A percentile compares a stretch with the other conserved stretches of the same genome.
Evolutionary conservation across 176 grass and related monocot species (phyloP).

Genomic region (Carex kokanica): DNA sequence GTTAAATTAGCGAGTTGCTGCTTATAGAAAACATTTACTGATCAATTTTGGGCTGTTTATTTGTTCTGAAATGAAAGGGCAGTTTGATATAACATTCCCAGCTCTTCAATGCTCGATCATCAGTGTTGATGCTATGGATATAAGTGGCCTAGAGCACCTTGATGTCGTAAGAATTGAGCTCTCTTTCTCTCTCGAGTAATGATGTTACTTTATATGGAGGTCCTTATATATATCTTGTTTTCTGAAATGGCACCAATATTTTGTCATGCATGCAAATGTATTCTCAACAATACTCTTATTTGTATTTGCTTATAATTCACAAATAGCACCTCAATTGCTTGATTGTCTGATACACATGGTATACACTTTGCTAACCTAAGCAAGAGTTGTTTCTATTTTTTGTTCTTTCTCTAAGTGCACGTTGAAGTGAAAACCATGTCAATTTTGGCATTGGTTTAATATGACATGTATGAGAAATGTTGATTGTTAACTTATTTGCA

Average conservation of each 20-base stretch:
- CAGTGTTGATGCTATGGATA: constrained; percentile 93
- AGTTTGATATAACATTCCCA: constrained; percentile 96
- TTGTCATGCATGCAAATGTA: neutral
- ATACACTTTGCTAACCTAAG: neutral
- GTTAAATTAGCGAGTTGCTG: neutral
- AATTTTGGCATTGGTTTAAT: neutral
- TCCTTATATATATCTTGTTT: constrained; percentile 4
- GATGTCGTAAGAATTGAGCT: constrained; percentile 59
- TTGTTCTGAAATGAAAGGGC: constrained; percentile 39
- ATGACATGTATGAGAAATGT: neutral
- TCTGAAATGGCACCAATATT: neutral
- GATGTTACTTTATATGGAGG: neutral
- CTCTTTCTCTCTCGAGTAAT: neutral
- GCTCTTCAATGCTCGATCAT: constrained; percentile 94
- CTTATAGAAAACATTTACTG: constrained; percentile 1
- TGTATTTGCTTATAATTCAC: too few species aligned
- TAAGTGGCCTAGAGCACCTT: constrained; percentile 92
- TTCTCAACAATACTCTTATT: neutral
- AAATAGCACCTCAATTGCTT: neutral
- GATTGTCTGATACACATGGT: neutral
- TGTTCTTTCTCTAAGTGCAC: neutral
- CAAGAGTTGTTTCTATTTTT: neutral
- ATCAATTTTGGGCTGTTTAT: neutral
- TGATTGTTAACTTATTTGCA: neutral
- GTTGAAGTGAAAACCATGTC: neutral